These are phyloP conservation scores for Madurella fahalii DNA, from an alignment of 2,329 filamentous ascomycete species.

Conservation along the genomic window DNA sequence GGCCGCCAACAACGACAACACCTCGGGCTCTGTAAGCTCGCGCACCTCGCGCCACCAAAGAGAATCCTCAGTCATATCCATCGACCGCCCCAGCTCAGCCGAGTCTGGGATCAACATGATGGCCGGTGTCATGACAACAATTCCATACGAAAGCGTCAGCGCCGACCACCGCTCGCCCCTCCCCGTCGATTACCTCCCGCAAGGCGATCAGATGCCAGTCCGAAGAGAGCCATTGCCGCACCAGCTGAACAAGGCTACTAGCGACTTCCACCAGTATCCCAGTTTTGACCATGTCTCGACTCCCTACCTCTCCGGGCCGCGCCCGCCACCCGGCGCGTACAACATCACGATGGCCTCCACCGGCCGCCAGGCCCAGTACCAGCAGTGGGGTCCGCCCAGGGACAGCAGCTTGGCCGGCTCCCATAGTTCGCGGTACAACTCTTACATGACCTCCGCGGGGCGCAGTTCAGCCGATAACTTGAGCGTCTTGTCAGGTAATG, in stretches of 20 bases:
- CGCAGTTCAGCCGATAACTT: constrained; percentile 53
- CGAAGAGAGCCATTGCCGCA: constrained; percentile 74
- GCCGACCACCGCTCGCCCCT: constrained; percentile 66
- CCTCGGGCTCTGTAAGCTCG: constrained; percentile 58
- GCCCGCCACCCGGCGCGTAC: constrained; percentile 51
- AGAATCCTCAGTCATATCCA: constrained; percentile 66
- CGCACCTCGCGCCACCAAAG: constrained; percentile 71
- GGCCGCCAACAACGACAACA: constrained; percentile 57
- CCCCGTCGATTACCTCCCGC: constrained; percentile 68
- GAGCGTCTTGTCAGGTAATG: constrained; percentile 55
- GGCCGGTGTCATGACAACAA: constrained; percentile 79
- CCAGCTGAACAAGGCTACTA: constrained; percentile 71
- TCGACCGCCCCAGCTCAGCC: constrained; percentile 63
- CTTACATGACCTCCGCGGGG: constrained; percentile 56
- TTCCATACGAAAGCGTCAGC: constrained; percentile 73
- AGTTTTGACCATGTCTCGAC: constrained; percentile 57
- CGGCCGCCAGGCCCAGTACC: constrained; percentile 68
- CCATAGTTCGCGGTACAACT: constrained; percentile 60
- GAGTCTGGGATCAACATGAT: constrained; percentile 67
- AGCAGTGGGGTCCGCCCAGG: constrained; percentile 69
- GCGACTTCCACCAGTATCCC: constrained; percentile 88
- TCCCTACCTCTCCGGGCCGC: constrained; percentile 57
- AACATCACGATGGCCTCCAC: constrained; percentile 70
- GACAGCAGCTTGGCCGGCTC: constrained; percentile 50
- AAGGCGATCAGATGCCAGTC: constrained; percentile 57